These are phyloP conservation scores for Penicillium canariense DNA, from an alignment of 495 filamentous ascomycete genomes.

Conservation along the genomic window DNA sequence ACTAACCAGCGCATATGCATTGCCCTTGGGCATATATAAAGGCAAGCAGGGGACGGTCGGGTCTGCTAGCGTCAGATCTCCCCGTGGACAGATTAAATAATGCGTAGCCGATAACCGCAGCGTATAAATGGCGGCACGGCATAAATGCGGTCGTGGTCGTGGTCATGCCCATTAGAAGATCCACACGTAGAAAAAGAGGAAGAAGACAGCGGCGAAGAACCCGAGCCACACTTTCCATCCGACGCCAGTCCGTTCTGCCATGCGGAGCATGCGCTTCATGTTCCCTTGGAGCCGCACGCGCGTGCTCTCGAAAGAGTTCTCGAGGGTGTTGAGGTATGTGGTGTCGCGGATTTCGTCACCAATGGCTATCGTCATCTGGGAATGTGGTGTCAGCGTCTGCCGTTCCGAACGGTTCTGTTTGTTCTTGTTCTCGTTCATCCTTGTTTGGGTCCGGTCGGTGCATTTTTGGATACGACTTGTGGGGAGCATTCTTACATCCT, in stretches of 20 bases:
- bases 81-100: neutral
- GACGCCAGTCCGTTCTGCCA: constrained; percentile 91
- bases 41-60: neutral
- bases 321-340: constrained; percentile 73
- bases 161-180: constrained; percentile 49
- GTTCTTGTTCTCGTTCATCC: no score
- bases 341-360: constrained; percentile 91
- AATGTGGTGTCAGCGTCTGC: constrained; percentile 5
- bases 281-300: constrained; percentile 76
- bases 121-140: neutral
- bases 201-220: constrained; percentile 77
- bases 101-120: neutral
- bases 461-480: neutral
- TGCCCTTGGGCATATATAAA: neutral
- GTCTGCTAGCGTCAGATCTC: neutral
- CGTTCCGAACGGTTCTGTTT: neutral
- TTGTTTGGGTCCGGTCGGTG: no score
- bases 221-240: constrained; percentile 90
- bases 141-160: no score
- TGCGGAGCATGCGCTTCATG: constrained; percentile 94
- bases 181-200: constrained; percentile 91
- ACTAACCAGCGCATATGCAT: neutral
- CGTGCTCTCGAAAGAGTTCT: constrained; percentile 86
- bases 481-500: constrained; percentile 65
- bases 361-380: constrained; percentile 83